These are phyloP conservation scores for Cryptosporidium parvum DNA, from an alignment of 169 alveolate species.

Conservation along the genomic window DNA sequence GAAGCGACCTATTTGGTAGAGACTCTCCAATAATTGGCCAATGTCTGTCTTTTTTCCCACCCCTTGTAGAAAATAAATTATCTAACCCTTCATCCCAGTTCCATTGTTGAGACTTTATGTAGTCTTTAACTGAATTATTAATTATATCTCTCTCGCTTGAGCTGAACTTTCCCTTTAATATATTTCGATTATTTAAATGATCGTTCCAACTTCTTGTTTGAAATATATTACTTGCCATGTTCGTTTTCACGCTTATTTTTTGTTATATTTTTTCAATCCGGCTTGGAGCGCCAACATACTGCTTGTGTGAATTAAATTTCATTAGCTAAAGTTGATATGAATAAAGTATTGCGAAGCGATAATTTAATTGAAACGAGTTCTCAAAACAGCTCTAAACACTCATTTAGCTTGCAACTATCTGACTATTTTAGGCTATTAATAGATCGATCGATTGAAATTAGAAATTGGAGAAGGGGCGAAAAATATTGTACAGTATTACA, in stretches of 20 bases:
- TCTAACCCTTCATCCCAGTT: constrained; percentile 62
- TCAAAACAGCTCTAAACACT: neutral
- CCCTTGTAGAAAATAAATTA: constrained; percentile 33
- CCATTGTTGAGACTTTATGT: constrained; percentile 60
- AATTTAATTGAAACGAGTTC: neutral
- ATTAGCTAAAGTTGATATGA: constrained; percentile 9
- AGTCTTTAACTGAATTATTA: constrained; percentile 10
- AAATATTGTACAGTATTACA: constrained; percentile 50
- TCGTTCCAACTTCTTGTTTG: constrained; percentile 59
- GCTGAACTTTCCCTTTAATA: constrained; percentile 66
- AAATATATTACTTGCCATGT: constrained; percentile 2
- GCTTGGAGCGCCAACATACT: neutral
- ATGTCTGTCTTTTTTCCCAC: constrained; percentile 60
- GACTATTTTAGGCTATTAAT: constrained; percentile 28
- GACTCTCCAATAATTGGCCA: constrained; percentile 72
- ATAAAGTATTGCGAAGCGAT: neutral
- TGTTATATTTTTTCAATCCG: neutral
- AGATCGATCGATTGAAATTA: constrained; percentile 54
- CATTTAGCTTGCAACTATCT: neutral
- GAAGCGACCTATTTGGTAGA: constrained; percentile 65
- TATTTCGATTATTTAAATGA: constrained; percentile 48
- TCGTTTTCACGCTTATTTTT: neutral
- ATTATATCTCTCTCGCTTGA: constrained; percentile 54
- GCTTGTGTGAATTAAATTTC: constrained; percentile 9
- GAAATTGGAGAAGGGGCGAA: constrained; percentile 73